A percentile compares a stretch with the other conserved stretches of the same genome.
Conservation (phyloP, 305 asterid genomes). For the Fraxinus nigra region DNA sequence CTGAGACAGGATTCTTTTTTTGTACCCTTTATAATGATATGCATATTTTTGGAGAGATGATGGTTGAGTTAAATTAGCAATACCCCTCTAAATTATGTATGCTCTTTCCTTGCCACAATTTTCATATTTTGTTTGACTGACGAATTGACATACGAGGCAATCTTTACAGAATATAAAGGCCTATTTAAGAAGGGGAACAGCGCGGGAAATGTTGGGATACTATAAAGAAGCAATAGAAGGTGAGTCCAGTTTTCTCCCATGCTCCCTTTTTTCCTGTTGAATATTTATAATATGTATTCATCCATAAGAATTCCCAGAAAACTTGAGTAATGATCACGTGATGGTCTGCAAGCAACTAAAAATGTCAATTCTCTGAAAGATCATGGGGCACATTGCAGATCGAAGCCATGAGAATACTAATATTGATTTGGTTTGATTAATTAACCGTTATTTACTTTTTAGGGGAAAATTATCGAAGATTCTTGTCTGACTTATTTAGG, state of each 20-base stretch:
- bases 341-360: slow-evolving; percentile 1
- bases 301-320: neutral
- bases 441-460: neutral
- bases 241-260: slow-evolving; percentile 24
- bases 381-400: slow-evolving; percentile 6
- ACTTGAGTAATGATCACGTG: neutral
- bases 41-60: neutral
- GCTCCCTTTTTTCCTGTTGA: neutral
- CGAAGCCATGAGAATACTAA: neutral
- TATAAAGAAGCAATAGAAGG: slow-evolving; percentile 84
- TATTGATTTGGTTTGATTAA: neutral
- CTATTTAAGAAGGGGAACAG: slow-evolving; percentile 85
- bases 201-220: slow-evolving; percentile 89
- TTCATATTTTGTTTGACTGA: neutral
- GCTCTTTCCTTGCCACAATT: slow-evolving; percentile 1
- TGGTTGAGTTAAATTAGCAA: neutral
- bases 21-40: neutral
- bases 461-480: neutral
- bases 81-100: neutral
- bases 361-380: neutral
- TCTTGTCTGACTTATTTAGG: neutral
- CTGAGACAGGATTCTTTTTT: neutral
- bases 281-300: too few relatives aligned
- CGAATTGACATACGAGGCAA: neutral
- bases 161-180: slow-evolving; percentile 85